phyloP scores from a whole-genome alignment of 768 basidiomycete genomes.

The Amanita phalloides region DNA sequence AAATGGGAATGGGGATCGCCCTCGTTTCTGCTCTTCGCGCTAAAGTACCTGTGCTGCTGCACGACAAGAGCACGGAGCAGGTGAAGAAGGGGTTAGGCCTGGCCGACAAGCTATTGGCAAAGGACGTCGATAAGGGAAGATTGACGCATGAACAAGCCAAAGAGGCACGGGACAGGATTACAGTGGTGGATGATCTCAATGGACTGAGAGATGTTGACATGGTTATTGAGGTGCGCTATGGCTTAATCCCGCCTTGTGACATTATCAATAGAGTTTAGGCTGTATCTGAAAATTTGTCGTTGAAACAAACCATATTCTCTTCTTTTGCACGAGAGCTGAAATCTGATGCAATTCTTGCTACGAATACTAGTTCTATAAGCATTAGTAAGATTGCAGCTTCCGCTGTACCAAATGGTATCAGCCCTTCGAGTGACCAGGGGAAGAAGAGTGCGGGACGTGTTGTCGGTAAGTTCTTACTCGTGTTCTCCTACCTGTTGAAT shows the following conservation, averaged over 20 bases:
- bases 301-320: conserved; percentile 74
- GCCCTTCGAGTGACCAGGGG: conserved; percentile 52
- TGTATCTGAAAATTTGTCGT: conserved; percentile 69
- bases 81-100: conserved; percentile 62
- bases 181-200: conserved; percentile 43
- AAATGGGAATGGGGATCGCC: conserved; percentile 92
- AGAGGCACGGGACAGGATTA: conserved; percentile 59
- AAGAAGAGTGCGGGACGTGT: conserved; percentile 60
- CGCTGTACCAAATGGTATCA: conserved; percentile 48
- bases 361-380: conserved; percentile 91
- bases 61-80: conserved; percentile 71
- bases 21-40: conserved; percentile 80
- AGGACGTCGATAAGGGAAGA: conserved; percentile 80
- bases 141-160: conserved; percentile 60
- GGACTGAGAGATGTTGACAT: conserved; percentile 76
- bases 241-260: background rate
- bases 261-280: conserved; percentile 38
- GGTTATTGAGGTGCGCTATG: conserved; percentile 67
- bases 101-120: conserved; percentile 75
- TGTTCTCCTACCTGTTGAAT: background rate
- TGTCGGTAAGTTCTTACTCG: conserved; percentile 44
- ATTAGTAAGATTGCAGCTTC: conserved; percentile 89
- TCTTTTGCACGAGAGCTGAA: conserved; percentile 56
- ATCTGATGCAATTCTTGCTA: conserved; percentile 73
- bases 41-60: conserved; percentile 74